A percentile compares a stretch with the other conserved stretches of the same genome.
Evolutionary conservation across 805 yeast genomes (phyloP).

Genomic region (Saccharomycopsis vini): DNA sequence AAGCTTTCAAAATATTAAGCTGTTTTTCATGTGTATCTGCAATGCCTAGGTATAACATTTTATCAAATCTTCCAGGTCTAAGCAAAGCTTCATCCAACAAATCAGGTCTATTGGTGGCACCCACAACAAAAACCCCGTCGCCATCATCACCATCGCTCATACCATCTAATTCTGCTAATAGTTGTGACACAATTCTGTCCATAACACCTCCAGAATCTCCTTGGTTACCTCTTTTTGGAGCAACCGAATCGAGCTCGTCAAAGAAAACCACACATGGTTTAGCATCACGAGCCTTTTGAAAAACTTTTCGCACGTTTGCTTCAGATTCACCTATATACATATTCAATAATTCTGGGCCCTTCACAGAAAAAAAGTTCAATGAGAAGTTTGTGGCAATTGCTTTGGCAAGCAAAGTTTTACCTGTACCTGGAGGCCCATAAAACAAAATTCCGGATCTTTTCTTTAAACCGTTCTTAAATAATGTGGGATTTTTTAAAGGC

Average conservation of each 20-base stretch:
- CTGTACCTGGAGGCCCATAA: conserved; percentile 99
- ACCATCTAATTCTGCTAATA: conserved; percentile 91
- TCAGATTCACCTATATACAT: conserved; percentile 99
- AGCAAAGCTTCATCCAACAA: conserved; percentile 86
- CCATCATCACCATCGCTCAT: conserved; percentile 73
- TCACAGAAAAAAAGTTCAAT: conserved; percentile 88
- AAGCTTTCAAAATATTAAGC: conserved; percentile 72
- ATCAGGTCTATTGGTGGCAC: conserved; percentile 98
- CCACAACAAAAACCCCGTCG: conserved; percentile 93
- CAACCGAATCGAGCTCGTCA: conserved; percentile 96
- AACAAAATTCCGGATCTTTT: conserved; percentile 90
- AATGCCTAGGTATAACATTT: conserved; percentile 87
- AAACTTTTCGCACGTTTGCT: conserved; percentile 90
- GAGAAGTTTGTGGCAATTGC: conserved; percentile 96
- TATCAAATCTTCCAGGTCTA: conserved; percentile 93
- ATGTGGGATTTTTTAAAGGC: conserved; percentile 89
- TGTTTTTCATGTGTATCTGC: conserved; percentile 89
- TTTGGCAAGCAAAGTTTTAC: conserved; percentile 90
- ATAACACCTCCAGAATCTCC: conserved; percentile 99
- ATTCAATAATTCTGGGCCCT: conserved; percentile 92
- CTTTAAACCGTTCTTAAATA: conserved; percentile 81
- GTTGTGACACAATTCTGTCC: conserved; percentile 96
- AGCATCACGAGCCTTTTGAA: conserved; percentile 92
- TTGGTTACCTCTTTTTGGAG: conserved; percentile 96
- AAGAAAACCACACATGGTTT: conserved; percentile 96